These are phyloP conservation scores for Micractinium sp. DNA, from an alignment of 139 green algal genomes.

Conservation along the genomic window DNA sequence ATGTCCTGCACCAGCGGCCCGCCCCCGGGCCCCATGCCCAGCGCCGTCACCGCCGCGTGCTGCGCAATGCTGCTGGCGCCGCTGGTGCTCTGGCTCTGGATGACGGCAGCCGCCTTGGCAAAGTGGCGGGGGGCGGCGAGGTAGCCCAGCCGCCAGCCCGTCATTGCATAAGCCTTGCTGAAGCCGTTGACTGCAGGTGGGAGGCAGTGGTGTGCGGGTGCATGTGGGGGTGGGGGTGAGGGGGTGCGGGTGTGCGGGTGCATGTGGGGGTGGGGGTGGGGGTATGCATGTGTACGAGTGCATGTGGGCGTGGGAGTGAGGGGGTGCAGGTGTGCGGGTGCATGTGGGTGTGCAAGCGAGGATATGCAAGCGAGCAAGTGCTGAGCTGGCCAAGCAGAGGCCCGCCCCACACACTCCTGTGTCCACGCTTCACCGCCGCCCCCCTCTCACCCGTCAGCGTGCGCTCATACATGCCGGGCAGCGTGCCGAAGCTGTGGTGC, in stretches of 20 bases:
- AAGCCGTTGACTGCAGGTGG: conserved; percentile 91
- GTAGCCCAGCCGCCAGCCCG: conserved; percentile 96
- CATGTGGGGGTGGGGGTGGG: too few relatives aligned
- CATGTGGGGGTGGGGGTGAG: too few relatives aligned
- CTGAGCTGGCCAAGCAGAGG: neutral
- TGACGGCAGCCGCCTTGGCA: conserved; percentile 77
- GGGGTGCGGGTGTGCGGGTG: too few relatives aligned
- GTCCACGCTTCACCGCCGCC: neutral
- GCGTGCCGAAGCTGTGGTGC: conserved; percentile 83
- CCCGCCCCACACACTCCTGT: neutral
- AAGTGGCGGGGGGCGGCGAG: conserved; percentile 88
- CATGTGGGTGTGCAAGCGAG: too few relatives aligned
- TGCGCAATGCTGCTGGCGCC: conserved; percentile 83
- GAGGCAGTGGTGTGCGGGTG: neutral
- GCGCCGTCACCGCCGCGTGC: conserved; percentile 89
- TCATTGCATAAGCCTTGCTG: conserved; percentile 93
- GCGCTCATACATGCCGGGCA: conserved; percentile 91
- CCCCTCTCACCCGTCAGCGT: conserved; percentile 78
- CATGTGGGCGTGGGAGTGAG: too few relatives aligned
- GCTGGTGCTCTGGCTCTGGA: conserved; percentile 94
- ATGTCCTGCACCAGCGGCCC: conserved; percentile 81
- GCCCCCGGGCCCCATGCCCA: conserved; percentile 81
- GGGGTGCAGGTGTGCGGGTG: too few relatives aligned
- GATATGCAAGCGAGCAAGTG: too few relatives aligned
- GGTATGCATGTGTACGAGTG: too few relatives aligned